Base-by-base conservation (phyloP, 2,329 filamentous ascomycete genomes). In the Blastomyces gilchristii region DNA sequence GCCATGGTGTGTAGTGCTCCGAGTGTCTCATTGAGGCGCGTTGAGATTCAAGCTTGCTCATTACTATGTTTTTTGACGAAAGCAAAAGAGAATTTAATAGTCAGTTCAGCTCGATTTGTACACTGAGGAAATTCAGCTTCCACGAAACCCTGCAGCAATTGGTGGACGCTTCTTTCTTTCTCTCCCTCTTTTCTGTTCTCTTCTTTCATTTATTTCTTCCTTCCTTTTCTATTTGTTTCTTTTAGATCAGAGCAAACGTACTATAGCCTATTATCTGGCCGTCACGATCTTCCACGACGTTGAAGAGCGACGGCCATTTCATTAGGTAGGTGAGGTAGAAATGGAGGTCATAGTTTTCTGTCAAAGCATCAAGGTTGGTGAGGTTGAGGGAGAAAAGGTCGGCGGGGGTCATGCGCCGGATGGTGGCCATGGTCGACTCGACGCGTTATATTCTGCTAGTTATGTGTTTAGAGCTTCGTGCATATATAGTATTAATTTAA, bases 261-360 rank as follows among this genome's bases (percentile, higher is more conserved):
- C 92, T 95, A 77, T 99, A 99, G 62, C 90, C 94, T 68, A 96
- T 88, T 63, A 97, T 93, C 66, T 91, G 88, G n/a, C 91, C 91
- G 66, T 88, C 83, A 62, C 85, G 83, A 68, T 93, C 90, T 74
- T 96, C 90, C 64, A 95, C 91, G 18, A 96, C 90, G 73, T 91
- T 91, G 79, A 97, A 97, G 53, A 97, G 84, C 34, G 91, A 88
- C 1, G 94, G 94, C 94, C 94, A 99, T 81, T 90, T 91, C 61
- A 91, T 91, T 67, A 96, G 86, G 77, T 99, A 99, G 71, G 95
- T 90, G 64, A 97, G 85, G 79, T 99, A 99, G 80, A 97, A 99
- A 66, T 86, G 85, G 67, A 96, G 84, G 75, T 96, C 91, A 79
- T 97, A 99, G 63, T 95, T 97, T 79, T 99, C 94, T n/a, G 94